Percentiles rank a stretch among this genome's conserved stretches.
phyloP scores from a whole-genome alignment of 768 basidiomycete species.

The Kwoniella sp. region DNA sequence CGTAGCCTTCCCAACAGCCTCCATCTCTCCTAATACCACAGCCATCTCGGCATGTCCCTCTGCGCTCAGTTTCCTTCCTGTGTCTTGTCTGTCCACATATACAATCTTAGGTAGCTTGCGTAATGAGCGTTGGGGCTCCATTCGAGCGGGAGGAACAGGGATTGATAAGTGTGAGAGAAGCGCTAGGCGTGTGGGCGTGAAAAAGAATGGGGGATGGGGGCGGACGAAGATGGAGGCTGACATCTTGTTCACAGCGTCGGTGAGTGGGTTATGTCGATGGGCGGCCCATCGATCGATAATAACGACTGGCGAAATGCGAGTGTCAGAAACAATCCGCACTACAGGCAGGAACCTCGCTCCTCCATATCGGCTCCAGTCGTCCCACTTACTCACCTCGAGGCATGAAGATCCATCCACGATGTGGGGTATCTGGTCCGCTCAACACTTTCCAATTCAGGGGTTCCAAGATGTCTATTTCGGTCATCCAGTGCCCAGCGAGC shows the following conservation, averaged over 20 bases:
- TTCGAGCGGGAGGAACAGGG: constrained; percentile 2
- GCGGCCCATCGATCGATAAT: constrained; percentile 34
- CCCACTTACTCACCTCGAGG: constrained; percentile 20
- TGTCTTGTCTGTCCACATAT: constrained; percentile 72
- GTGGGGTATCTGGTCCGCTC: constrained; percentile 3
- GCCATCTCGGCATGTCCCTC: constrained; percentile 65
- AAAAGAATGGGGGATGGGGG: constrained; percentile 27
- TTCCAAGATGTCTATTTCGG: constrained; percentile 4
- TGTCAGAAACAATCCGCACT: no score
- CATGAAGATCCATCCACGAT: constrained; percentile 31
- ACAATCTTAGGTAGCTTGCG: constrained; percentile 59
- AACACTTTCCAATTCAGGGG: constrained; percentile 22
- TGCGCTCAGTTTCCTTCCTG: constrained; percentile 57
- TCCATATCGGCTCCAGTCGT: no score
- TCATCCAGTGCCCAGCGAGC: not conserved
- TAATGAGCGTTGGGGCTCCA: constrained; percentile 8
- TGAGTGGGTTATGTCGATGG: constrained; percentile 24
- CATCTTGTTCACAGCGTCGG: constrained; percentile 36
- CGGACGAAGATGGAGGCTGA: constrained; percentile 26
- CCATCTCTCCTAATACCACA: constrained; percentile 58
- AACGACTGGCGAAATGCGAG: constrained; percentile 21
- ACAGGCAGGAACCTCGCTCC: no score
- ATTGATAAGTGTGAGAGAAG: constrained; percentile 1
- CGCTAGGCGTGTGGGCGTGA: constrained; percentile 17
- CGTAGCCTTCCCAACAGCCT: constrained; percentile 60